Base-by-base conservation (phyloP, 331 rosid species). In the Malus hybrid region DNA sequence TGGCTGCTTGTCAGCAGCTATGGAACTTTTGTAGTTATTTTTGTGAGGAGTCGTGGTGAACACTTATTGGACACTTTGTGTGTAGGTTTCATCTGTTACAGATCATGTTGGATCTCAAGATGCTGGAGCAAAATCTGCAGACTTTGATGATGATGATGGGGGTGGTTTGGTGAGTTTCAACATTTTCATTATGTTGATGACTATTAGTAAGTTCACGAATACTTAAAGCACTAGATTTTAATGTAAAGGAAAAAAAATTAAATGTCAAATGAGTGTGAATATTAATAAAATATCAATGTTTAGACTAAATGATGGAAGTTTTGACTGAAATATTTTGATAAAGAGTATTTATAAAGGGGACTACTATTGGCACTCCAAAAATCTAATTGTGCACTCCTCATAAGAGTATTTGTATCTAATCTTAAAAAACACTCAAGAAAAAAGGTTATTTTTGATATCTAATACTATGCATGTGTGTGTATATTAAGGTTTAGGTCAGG, bases 71-170 rank as follows among this genome's bases (percentile, higher is more conserved):
- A 28, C 2, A 15, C 71, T 74, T 65, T 50, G 3, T 82, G 22
- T 72, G 61, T 79, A 94, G 99, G 99, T 94, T 80, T 94, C 99
- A 59, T 94, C 97, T 42, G 97, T 94, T 32, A 88, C 97, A 3
- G 98, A 94, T 80, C 98, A 94, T 82, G 93, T 92, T 74, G 97
- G 93, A 69, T 80, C 86, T 55, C 99, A 94, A 80, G 97, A 94
- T 56, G 55, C 86, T 65, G 90, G 76, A 65, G 91, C 96, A 44
- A 94, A 94, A 82, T 86, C 99, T 22, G 96, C 96, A 10, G 97
- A 94, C 74, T 90, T 92, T 71, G 99, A 94, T 81, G 99, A 94
- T 52, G 99, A 94, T 71, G 99, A 94, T 67, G 90, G 88, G 50
- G 95, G 99, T 65, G 99, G 99, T 77, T 86, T 94, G 97, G 99